Conservation (phyloP, 306 rosid species). For the Erythrophleum fordii region DNA sequence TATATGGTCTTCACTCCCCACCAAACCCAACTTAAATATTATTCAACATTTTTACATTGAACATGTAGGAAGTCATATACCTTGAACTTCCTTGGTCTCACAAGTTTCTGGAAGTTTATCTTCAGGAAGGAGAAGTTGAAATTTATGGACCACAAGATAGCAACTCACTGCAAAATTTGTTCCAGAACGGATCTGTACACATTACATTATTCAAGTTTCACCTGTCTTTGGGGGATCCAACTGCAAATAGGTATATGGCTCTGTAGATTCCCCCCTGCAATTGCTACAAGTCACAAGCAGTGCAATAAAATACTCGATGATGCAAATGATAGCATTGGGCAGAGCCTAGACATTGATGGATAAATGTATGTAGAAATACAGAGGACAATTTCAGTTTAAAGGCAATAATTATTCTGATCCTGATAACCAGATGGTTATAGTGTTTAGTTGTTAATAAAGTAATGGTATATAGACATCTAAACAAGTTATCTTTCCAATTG, state of each 20-base stretch:
- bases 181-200: not conserved
- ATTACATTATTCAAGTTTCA: not conserved
- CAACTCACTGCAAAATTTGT: not conserved
- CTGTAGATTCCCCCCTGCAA: conserved; percentile 32
- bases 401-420: not conserved
- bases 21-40: not conserved
- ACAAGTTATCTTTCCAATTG: not conserved
- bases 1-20: not conserved
- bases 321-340: not conserved
- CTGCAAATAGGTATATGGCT: too few relatives aligned
- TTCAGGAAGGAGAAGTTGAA: not conserved
- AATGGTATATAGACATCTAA: not conserved
- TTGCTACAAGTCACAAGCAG: not conserved
- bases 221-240: not conserved
- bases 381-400: not conserved
- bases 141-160: not conserved
- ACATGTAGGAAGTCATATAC: too few relatives aligned
- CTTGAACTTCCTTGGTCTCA: not conserved
- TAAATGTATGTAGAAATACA: not conserved
- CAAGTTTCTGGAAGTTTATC: not conserved
- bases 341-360: not conserved
- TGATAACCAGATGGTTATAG: not conserved
- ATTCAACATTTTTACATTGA: too few relatives aligned
- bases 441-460: not conserved
- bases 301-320: not conserved